Evolutionary conservation across 164 flowering plant species (phyloP), one percentile per base, ranked within the genome.

Genomic region (Tetrastigma voinierianum): DNA sequence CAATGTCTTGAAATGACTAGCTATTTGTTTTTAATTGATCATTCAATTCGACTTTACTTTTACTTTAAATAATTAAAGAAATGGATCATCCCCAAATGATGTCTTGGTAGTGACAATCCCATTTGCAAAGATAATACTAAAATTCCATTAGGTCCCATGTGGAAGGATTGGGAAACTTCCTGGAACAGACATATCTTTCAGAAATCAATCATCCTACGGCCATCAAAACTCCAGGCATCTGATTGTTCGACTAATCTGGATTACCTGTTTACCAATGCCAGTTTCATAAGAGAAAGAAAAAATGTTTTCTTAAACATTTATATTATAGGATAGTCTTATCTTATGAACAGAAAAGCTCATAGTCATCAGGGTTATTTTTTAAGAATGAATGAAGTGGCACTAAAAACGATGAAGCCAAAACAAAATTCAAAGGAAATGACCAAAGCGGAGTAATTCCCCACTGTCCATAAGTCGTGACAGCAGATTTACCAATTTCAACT

Each of bases 261-360:
- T 75, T 82, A 12, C 76, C 89, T 18, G 72, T 93, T 93, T 72
- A 80, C 87, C n/a, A 93, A 93, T 80, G 87, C 96, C 57, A 87
- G 77, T 69, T 86, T 74, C 69, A 68, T 87, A 9, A 76, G 83
- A 78, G 90, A 87, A 72, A 86, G 93, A 96, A 89, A 61, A 0
- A 20, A n/a, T 13, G 15, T 24, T 3, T 51, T 40, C 11, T 40
- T 9, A 1, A n/a, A n/a, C 2, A 51, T 18, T 13, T 9, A 1
- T 4, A 8, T 13, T 11, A 3, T 23, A 51, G 12, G 40, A 40
- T 9, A 13, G 15, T 7, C 11, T 13, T 8, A 32, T 13, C 8
- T 10, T 17, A 17, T 2, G n/a, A 14, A 48, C 11, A 14, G n/a
- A 13, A 2, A 3, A 12, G 25, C 10, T 58, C 18, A 12, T 23